These are phyloP conservation scores for Cadophora sp. DNA, from an alignment of 2,329 filamentous ascomycete species.

Conservation along the genomic window DNA sequence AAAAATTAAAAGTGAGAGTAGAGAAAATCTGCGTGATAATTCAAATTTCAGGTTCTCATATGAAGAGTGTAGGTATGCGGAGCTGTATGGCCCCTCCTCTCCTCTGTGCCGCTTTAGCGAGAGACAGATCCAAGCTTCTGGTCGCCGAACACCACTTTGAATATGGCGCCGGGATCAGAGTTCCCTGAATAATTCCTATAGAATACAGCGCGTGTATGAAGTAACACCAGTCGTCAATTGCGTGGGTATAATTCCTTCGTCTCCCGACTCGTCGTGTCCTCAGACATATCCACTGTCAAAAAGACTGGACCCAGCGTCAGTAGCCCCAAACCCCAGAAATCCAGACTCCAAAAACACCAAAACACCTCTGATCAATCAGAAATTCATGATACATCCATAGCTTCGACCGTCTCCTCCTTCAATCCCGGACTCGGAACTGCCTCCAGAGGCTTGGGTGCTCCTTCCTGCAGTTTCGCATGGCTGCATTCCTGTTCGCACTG, in stretches of 20 bases:
- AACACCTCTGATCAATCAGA: neutral
- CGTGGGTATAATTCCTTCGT: neutral
- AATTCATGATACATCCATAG: slow-evolving; percentile 11
- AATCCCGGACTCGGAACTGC: neutral
- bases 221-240: neutral
- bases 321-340: neutral
- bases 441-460: neutral
- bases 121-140: neutral
- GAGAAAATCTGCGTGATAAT: neutral
- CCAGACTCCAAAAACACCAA: neutral
- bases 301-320: neutral
- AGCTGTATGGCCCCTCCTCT: neutral
- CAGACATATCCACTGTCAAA: neutral
- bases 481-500: slow-evolving; percentile 15
- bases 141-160: neutral
- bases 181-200: neutral
- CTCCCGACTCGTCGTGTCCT: neutral
- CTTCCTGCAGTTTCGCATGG: neutral
- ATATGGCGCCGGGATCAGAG: neutral
- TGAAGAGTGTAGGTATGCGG: neutral
- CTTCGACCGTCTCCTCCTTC: neutral
- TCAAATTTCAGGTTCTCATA: neutral
- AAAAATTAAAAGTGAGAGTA: neutral
- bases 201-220: neutral
- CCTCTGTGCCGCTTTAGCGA: too few species aligned